These are phyloP conservation scores for Agroathelia rolfsii DNA, from an alignment of 1,284 basidiomycete species.

Conservation along the genomic window DNA sequence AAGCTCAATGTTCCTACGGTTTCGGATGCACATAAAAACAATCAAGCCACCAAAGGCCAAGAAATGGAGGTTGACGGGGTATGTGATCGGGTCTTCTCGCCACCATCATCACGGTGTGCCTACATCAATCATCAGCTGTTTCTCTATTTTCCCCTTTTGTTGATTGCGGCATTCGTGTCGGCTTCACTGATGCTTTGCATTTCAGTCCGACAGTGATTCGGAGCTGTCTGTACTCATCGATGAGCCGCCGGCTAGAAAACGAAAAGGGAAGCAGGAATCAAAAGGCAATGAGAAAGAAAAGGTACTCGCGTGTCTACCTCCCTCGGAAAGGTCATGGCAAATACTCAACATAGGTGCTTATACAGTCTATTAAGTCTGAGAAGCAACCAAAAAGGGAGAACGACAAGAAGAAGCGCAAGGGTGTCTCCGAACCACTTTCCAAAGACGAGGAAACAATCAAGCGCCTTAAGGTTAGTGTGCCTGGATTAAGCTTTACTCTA, in stretches of 20 bases:
- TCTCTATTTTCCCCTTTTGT: not conserved
- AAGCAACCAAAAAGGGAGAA: conserved; percentile 20
- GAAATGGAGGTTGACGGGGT: not conserved
- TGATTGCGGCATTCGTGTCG: conserved; percentile 1
- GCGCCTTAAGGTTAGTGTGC: conserved; percentile 38
- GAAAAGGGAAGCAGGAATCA: no score
- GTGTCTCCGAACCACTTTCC: conserved; percentile 16
- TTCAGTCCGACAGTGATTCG: conserved; percentile 37
- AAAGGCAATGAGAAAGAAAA: conserved; percentile 26
- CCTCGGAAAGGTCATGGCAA: no score
- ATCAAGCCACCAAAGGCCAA: no score
- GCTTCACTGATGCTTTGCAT: not conserved
- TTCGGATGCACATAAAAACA: no score
- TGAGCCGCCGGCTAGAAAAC: conserved; percentile 36
- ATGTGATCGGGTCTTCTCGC: not conserved
- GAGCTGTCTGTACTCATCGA: conserved; percentile 53
- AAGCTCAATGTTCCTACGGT: no score
- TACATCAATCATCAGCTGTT: conserved; percentile 4
- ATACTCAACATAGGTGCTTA: not conserved
- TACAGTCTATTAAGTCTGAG: conserved; percentile 12
- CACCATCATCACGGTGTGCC: conserved; percentile 10
- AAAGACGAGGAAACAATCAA: conserved; percentile 55
- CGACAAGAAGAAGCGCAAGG: conserved; percentile 22
- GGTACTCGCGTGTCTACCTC: no score
- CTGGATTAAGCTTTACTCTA: not conserved